These are phyloP conservation scores for Sporothrix schenckii DNA, from an alignment of 2,329 filamentous ascomycete genomes.

Conservation along the genomic window DNA sequence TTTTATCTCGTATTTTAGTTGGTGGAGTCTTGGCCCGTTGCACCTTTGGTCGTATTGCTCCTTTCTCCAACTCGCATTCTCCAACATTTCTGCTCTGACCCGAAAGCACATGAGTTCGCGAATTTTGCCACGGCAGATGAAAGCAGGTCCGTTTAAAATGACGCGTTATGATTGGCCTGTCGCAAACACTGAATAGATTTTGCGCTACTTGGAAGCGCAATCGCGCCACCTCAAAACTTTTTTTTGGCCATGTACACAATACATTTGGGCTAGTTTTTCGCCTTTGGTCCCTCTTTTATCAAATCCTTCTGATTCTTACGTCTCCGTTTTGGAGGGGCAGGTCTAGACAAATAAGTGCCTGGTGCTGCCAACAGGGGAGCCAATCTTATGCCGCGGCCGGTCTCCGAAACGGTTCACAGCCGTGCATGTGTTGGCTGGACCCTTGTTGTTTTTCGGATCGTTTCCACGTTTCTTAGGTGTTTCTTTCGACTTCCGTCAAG, in stretches of 20 bases:
- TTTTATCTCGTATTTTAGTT: too few relatives aligned
- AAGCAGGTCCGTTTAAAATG: slow-evolving; percentile 22
- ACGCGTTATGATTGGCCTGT: slow-evolving; percentile 31
- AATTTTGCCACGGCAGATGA: slow-evolving; percentile 30
- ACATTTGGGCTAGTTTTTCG: neutral
- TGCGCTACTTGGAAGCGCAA: slow-evolving; percentile 28
- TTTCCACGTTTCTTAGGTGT: neutral
- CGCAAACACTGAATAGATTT: slow-evolving; percentile 4
- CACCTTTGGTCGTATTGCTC: neutral
- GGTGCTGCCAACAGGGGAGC: neutral
- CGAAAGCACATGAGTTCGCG: slow-evolving; percentile 35
- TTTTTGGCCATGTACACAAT: neutral
- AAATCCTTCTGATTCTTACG: slow-evolving; percentile 12
- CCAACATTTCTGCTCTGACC: neutral
- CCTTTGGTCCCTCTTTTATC: neutral
- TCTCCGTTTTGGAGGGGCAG: slow-evolving; percentile 14
- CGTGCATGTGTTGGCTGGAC: neutral
- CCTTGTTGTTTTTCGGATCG: neutral
- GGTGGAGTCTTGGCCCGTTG: neutral
- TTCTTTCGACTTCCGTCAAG: neutral
- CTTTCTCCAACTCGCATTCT: slow-evolving; percentile 16
- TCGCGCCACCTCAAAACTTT: slow-evolving; percentile 30
- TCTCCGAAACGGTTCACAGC: slow-evolving; percentile 4
- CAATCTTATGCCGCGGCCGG: neutral
- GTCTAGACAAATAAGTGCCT: slow-evolving; percentile 12